Evolutionary conservation across 2,329 filamentous ascomycete species (phyloP), one percentile per base, ranked within the genome.

Genomic region (Escovopsis sp.): DNA sequence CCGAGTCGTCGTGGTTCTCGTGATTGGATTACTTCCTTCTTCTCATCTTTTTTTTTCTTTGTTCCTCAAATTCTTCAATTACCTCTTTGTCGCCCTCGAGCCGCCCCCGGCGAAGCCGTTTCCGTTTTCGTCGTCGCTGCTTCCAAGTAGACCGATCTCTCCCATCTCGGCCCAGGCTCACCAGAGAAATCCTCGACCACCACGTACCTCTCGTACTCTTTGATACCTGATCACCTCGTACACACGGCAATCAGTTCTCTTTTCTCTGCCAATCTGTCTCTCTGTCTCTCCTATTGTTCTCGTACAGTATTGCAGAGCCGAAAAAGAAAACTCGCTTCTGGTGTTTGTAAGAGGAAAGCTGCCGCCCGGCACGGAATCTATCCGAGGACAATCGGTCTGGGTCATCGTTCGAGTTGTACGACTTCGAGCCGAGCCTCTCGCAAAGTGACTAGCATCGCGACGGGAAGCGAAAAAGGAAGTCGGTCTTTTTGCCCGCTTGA

Each of bases 91-190:
- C 27, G 34, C 15, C 20, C 5, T 36, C 34, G n/a, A 14, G 34
- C 20, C 14, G 14, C 34, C 14, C 34, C 15, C 34, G 34, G 8
- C 27, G 8, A 12, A 38, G n/a, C 24, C 36, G 30, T 30, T 38
- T 30, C 36, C 10, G 20, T 27, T 13, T 13, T 10, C 25, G n/a
- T 10, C 14, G 36, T 27, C 25, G 36, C 25, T 36, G 34, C 34
- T 36, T 36, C 14, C 34, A 39, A 51, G 49, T 51, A 51, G 47
- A 50, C 39, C 35, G 43, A 42, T 42, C 39, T 40, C 39, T 41
- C 35, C 45, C 35, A 45, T n/a, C 25, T 45, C 36, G 40, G 20
- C 27, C 8, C 27, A 27, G 5, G 6, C 11, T 20, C 45, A 41
- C 47, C 43, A 39, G 38, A 37, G 13, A 25, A 10, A 5, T 15